Conservation (phyloP, 176 grass and related monocot species). For the Coix lacrymajobi region DNA sequence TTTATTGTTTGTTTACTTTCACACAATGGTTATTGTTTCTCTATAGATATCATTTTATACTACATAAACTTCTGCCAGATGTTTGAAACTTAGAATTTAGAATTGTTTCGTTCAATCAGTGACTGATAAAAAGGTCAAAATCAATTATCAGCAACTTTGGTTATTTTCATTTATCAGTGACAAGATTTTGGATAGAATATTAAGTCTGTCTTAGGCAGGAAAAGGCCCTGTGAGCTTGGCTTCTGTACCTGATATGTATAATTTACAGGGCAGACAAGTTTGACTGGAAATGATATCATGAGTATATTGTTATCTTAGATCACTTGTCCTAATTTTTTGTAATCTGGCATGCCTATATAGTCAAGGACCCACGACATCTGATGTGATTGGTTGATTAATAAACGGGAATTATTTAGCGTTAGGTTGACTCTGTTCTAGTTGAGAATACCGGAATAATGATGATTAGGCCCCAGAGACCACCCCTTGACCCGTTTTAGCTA, state of each 20-base stretch:
- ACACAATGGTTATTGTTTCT: background rate
- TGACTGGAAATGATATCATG: constrained; percentile 9
- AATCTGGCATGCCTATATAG: background rate
- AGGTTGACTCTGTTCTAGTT: background rate
- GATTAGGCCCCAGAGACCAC: background rate
- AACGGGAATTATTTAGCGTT: background rate
- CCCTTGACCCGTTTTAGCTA: background rate
- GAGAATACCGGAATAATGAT: background rate
- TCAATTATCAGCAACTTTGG: background rate
- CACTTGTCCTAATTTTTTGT: background rate
- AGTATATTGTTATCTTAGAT: constrained; percentile 6
- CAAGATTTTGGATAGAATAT: background rate
- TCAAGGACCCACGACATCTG: background rate
- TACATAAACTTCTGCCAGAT: constrained; percentile 3
- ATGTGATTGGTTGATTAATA: background rate
- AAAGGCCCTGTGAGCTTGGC: background rate
- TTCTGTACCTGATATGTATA: background rate
- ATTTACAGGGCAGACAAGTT: constrained; percentile 19
- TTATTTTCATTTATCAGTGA: background rate
- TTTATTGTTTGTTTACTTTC: background rate
- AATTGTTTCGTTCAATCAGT: background rate
- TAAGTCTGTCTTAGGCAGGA: constrained; percentile 7
- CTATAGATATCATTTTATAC: background rate
- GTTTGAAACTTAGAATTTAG: background rate
- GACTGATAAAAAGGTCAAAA: background rate